Evolutionary conservation across 116 monocot genomes (phyloP).

Genomic region (Phalaenopsis hybrid): DNA sequence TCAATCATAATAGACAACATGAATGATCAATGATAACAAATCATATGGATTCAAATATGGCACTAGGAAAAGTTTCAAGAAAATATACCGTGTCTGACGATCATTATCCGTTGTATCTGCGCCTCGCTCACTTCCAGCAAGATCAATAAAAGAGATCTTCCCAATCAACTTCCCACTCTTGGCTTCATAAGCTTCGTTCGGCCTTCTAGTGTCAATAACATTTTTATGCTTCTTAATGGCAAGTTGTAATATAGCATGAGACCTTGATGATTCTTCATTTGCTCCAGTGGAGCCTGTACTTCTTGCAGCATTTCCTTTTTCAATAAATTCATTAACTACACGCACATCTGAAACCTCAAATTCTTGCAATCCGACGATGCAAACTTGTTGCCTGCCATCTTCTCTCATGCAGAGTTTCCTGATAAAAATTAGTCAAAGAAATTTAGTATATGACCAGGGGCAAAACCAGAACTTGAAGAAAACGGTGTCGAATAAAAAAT

Average conservation of each 20-base stretch:
- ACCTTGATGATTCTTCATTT: slow-evolving; percentile 98
- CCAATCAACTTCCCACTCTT: slow-evolving; percentile 71
- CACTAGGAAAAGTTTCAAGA: neutral
- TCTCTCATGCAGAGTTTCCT: slow-evolving; percentile 99
- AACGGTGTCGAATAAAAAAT: too few species aligned
- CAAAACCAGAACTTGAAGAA: too few species aligned
- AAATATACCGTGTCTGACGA: slow-evolving; percentile 83
- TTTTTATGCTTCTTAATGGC: slow-evolving; percentile 84
- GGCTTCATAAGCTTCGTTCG: slow-evolving; percentile 51
- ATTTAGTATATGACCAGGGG: neutral
- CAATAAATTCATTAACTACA: slow-evolving; percentile 90
- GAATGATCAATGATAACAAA: too few species aligned
- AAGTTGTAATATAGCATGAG: slow-evolving; percentile 96
- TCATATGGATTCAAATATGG: too few species aligned
- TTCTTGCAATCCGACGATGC: slow-evolving; percentile 97
- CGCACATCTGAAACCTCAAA: slow-evolving; percentile 99
- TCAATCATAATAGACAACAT: too few species aligned
- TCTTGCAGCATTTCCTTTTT: slow-evolving; percentile 86
- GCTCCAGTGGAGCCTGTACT: slow-evolving; percentile 98
- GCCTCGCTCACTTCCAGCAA: slow-evolving; percentile 99
- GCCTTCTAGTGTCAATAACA: slow-evolving; percentile 55
- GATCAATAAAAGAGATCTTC: slow-evolving; percentile 97
- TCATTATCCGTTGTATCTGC: slow-evolving; percentile 99
- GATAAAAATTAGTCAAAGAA: slow-evolving; percentile 7
- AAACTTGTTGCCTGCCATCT: slow-evolving; percentile 96